A percentile compares a stretch with the other conserved stretches of the same genome.
Evolutionary conservation across 2,329 filamentous ascomycete species (phyloP).

Genomic region (Apiospora saccharicola): DNA sequence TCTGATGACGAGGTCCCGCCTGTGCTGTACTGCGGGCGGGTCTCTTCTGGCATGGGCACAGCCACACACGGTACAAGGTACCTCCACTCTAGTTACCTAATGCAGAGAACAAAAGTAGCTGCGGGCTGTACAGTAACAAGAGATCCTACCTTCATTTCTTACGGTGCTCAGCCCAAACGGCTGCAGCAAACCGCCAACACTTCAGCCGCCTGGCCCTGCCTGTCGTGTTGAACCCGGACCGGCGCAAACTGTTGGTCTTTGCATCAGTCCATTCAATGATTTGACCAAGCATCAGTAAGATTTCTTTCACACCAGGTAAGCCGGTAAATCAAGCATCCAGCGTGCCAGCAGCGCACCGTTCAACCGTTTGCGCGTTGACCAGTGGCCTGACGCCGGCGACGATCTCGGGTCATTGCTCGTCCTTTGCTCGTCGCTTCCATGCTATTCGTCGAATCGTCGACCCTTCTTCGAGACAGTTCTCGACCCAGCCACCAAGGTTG

Average conservation of each 20-base stretch:
- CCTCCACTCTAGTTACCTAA: neutral
- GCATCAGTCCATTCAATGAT: neutral
- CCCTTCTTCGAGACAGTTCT: constrained; percentile 5
- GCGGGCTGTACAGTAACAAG: neutral
- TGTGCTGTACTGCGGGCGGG: neutral
- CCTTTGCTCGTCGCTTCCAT: neutral
- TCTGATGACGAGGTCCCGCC: constrained; percentile 16
- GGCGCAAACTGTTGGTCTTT: constrained; percentile 18
- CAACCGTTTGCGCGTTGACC: constrained; percentile 19
- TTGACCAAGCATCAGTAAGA: neutral
- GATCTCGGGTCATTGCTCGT: neutral
- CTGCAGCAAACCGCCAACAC: neutral
- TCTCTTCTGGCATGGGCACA: neutral
- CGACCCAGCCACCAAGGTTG: neutral
- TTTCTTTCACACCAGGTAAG: neutral
- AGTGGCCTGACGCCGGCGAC: neutral
- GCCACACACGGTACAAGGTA: constrained; percentile 1
- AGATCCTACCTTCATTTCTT: neutral
- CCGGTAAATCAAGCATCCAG: neutral
- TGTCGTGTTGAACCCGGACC: neutral
- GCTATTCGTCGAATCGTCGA: neutral
- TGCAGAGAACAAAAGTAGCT: neutral
- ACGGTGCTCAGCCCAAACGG: neutral
- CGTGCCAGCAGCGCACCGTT: neutral
- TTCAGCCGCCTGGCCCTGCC: constrained; percentile 12